These are phyloP conservation scores for Samsoniella hepiali DNA, from an alignment of 2,329 filamentous ascomycete genomes.

Conservation along the genomic window DNA sequence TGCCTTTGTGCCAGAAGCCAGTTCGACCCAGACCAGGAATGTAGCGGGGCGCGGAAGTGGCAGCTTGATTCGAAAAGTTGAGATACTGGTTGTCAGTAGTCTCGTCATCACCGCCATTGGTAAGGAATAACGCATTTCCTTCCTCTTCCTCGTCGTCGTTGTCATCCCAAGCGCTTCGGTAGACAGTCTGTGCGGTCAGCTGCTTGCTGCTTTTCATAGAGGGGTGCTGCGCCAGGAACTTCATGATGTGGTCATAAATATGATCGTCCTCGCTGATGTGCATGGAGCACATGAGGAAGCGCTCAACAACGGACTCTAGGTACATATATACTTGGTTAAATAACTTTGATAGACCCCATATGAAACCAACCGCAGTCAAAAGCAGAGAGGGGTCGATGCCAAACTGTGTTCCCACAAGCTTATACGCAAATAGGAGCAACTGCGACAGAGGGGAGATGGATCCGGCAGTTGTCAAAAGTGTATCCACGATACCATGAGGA, in stretches of 20 bases:
- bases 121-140: slow-evolving; percentile 36
- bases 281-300: slow-evolving; percentile 50
- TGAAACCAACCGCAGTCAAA: slow-evolving; percentile 42
- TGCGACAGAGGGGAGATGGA: slow-evolving; percentile 41
- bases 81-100: slow-evolving; percentile 42
- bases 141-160: slow-evolving; percentile 42
- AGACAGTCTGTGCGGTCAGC: slow-evolving; percentile 54
- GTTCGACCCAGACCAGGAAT: slow-evolving; percentile 53
- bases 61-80: slow-evolving; percentile 58
- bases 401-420: slow-evolving; percentile 41
- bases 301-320: slow-evolving; percentile 36
- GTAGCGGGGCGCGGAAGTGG: slow-evolving; percentile 48
- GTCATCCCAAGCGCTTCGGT: slow-evolving; percentile 55
- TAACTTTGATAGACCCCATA: slow-evolving; percentile 45
- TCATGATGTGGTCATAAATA: slow-evolving; percentile 57
- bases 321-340: slow-evolving; percentile 34
- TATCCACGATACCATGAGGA: slow-evolving; percentile 38
- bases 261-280: slow-evolving; percentile 54
- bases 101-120: slow-evolving; percentile 37
- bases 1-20: slow-evolving; percentile 52
- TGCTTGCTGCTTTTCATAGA: slow-evolving; percentile 49
- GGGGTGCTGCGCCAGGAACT: slow-evolving; percentile 54
- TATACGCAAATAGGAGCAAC: slow-evolving; percentile 44
- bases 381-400: slow-evolving; percentile 49
- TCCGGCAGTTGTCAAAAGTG: slow-evolving; percentile 44